Percentiles rank a stretch among this genome's conserved stretches.
Conservation (phyloP, 148 eudicot genomes). For the Rhododendron henanense region DNA sequence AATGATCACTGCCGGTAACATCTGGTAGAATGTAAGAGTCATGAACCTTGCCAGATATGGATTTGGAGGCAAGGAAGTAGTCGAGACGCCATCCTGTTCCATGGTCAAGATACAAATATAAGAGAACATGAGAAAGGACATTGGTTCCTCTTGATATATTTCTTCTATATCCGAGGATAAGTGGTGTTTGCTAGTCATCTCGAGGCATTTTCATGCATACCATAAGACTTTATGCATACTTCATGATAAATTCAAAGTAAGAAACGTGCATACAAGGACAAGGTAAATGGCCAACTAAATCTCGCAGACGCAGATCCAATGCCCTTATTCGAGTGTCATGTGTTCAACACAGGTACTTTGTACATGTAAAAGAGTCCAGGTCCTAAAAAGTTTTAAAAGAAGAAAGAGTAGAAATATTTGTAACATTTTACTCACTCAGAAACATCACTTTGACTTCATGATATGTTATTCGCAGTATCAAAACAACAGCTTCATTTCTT, state of each 20-base stretch:
- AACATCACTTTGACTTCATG: background rate
- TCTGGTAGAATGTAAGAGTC: slow-evolving; percentile 92
- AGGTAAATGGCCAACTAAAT: background rate
- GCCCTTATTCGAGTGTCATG: background rate
- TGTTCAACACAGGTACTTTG: background rate
- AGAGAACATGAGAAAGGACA: background rate
- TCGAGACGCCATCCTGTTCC: slow-evolving; percentile 93
- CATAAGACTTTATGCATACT: background rate
- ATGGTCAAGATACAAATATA: slow-evolving; percentile 6
- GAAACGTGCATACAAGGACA: background rate
- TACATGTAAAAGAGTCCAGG: background rate
- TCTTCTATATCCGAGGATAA: background rate
- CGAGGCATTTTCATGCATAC: background rate
- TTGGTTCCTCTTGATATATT: background rate
- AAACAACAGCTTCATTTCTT: background rate
- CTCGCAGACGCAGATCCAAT: background rate
- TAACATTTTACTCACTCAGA: background rate
- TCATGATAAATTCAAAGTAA: background rate
- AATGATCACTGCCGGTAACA: slow-evolving; percentile 86
- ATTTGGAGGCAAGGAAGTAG: slow-evolving; percentile 76
- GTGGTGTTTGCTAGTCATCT: background rate
- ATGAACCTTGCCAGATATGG: slow-evolving; percentile 59
- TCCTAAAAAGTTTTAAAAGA: background rate
- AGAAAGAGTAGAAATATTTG: background rate
- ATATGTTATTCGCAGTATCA: background rate